These are phyloP conservation scores for Jackrogersella minutella DNA, from an alignment of 495 filamentous ascomycete genomes.

Conservation along the genomic window DNA sequence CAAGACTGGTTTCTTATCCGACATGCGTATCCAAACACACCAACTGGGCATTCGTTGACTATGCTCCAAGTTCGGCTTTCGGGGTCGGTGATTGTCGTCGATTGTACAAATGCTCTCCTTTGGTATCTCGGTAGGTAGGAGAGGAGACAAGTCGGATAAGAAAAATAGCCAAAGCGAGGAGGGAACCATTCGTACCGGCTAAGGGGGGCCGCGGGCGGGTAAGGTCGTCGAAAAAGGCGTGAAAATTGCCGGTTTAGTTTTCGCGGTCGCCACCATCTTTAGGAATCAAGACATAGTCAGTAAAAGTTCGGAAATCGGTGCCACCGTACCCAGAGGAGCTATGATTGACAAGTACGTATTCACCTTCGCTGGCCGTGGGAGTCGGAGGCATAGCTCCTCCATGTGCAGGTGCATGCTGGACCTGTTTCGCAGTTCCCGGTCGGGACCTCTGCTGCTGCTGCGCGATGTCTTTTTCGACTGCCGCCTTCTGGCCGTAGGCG, in stretches of 20 bases:
- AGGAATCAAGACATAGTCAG: slow-evolving; percentile 47
- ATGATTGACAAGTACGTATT: slow-evolving; percentile 55
- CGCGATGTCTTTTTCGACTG: slow-evolving; percentile 42
- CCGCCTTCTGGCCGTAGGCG: slow-evolving; percentile 41
- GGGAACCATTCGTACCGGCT: slow-evolving; percentile 17
- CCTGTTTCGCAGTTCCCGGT: slow-evolving; percentile 53
- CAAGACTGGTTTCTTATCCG: neutral
- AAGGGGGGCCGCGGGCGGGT: slow-evolving; percentile 2
- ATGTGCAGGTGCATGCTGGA: slow-evolving; percentile 54
- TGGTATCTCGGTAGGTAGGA: neutral
- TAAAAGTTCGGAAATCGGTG: slow-evolving; percentile 40
- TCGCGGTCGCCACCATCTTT: slow-evolving; percentile 48
- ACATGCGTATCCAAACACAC: slow-evolving; percentile 26
- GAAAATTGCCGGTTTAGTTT: slow-evolving; percentile 32
- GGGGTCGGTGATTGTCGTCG: slow-evolving; percentile 11
- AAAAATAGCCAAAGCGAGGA: slow-evolving; percentile 19
- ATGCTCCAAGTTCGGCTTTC: slow-evolving; percentile 27
- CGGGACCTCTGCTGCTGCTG: slow-evolving; percentile 47
- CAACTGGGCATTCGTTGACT: neutral
- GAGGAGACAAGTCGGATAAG: slow-evolving; percentile 6
- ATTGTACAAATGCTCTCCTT: slow-evolving; percentile 6
- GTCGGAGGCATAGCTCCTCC: slow-evolving; percentile 62
- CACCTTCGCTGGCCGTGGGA: slow-evolving; percentile 66
- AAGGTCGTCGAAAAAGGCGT: slow-evolving; percentile 13
- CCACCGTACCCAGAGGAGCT: slow-evolving; percentile 40